Conservation (phyloP, 352 stramenopile genomes). For the Aphanomyces stellatus region DNA sequence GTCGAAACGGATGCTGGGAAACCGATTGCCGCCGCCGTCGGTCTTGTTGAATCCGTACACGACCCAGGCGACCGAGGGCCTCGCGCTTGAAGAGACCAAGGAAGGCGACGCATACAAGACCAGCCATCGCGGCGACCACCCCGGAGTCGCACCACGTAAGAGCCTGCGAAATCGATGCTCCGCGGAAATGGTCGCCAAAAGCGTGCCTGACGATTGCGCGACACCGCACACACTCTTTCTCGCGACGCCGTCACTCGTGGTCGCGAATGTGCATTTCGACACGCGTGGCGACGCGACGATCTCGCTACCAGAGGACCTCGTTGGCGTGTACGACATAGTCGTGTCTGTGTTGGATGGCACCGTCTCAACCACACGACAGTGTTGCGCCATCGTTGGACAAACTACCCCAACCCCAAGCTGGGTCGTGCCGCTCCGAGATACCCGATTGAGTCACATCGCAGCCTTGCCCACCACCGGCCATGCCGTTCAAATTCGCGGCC, state of each 20-base stretch:
- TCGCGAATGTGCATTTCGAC: slow-evolving; percentile 22
- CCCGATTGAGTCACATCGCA: slow-evolving; percentile 26
- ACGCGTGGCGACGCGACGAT: slow-evolving; percentile 1
- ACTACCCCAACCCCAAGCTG: not conserved
- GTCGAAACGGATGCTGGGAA: slow-evolving; percentile 25
- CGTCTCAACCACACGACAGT: not conserved
- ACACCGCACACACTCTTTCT: slow-evolving; percentile 26
- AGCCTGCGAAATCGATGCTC: not conserved
- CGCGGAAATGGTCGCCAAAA: no score
- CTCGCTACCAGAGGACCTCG: not conserved
- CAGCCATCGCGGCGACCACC: no score
- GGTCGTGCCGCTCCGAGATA: slow-evolving; percentile 24
- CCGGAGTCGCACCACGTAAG: no score
- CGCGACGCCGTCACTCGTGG: slow-evolving; percentile 1
- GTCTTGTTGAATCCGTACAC: slow-evolving; percentile 44
- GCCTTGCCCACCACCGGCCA: slow-evolving; percentile 27
- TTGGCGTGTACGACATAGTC: slow-evolving; percentile 30
- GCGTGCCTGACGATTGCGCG: not conserved
- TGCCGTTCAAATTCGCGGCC: slow-evolving; percentile 32
- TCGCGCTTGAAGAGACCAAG: not conserved
- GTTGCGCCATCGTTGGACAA: not conserved
- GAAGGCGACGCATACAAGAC: not conserved
- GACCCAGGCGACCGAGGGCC: slow-evolving; percentile 24
- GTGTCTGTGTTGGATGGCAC: slow-evolving; percentile 27
- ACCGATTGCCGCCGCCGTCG: slow-evolving; percentile 37